Evolutionary conservation across 2,329 filamentous ascomycete genomes (phyloP).

Genomic region (Neurospora sp.): DNA sequence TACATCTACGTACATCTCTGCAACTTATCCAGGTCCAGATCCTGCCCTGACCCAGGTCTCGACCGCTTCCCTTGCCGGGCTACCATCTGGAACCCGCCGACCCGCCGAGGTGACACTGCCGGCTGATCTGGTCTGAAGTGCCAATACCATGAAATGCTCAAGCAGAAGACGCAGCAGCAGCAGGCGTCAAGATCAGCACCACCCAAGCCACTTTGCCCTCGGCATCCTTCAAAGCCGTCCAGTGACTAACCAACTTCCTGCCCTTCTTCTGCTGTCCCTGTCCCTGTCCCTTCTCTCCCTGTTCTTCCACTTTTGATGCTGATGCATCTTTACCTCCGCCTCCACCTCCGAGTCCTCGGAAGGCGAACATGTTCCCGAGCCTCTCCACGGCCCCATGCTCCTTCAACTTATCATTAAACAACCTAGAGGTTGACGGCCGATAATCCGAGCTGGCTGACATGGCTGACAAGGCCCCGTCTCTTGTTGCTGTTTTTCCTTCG

Average conservation of each 20-base stretch:
- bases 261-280: slow-evolving; percentile 1
- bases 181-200: slow-evolving; percentile 23
- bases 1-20: background rate
- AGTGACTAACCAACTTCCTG: slow-evolving; percentile 22
- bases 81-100: background rate
- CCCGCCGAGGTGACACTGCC: background rate
- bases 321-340: background rate
- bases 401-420: background rate
- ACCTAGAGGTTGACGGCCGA: background rate
- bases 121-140: background rate
- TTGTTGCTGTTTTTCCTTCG: background rate
- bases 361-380: background rate
- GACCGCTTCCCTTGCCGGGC: background rate
- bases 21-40: background rate
- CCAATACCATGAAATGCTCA: background rate
- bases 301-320: background rate
- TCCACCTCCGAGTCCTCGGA: background rate
- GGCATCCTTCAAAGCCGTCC: slow-evolving; percentile 26
- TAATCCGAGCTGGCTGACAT: background rate
- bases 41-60: background rate
- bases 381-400: background rate
- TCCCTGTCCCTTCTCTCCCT: background rate
- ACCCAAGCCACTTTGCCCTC: slow-evolving; percentile 24
- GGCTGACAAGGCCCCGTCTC: background rate
- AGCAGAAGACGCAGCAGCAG: background rate